Base-by-base conservation (phyloP, 208 protist genomes). In the Phytomonas serpens region DNA sequence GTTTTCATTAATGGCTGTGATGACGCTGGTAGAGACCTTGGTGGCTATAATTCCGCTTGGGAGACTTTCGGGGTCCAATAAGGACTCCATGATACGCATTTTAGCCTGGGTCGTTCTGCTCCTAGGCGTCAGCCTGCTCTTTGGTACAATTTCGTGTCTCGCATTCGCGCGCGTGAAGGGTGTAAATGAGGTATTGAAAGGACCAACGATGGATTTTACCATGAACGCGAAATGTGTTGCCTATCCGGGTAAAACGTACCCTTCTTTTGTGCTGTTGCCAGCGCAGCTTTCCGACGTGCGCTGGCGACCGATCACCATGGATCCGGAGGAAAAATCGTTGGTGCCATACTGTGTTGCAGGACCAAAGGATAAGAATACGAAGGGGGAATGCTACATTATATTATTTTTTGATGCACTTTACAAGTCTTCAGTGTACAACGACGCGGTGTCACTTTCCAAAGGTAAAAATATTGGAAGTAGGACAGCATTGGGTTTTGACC, bases 391-490 rank as follows among this genome's bases (percentile, higher is more conserved):
- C 76, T 93, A 83, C 74, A 81, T 89, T 13, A 42, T 93, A 31
- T 67, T 93, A 9, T 95, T 74, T 73, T 95, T 95, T 64, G 90
- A 93, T 71, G 77, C 38, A n/a, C 65, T 75, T 62, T 95, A 92
- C 81, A 42, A 64, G 34, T 86, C 84, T 3, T 51, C 14, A 32
- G 83, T 90, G 16, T 95, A 92, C 71, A 74, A 87, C 57, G 87
- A 86, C 61, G 67, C 42, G 29, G 77, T 69, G 13, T 77, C 72
- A 52, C 68, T 83, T 27, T 42, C 57, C 27, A 38, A 34, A 61
- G 10, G 36, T 32, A 80, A 77, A 51, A 70, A 89, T 47, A 78
- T 86, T 3, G 90, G 87, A 4, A 86, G 78, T 23, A 68, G 61
- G 30, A 84, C 76, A 16, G 90, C 86, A 4, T 31, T 80, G 9